These are phyloP conservation scores for Prunus campanulata DNA, from an alignment of 306 rosid species.

Conservation along the genomic window DNA sequence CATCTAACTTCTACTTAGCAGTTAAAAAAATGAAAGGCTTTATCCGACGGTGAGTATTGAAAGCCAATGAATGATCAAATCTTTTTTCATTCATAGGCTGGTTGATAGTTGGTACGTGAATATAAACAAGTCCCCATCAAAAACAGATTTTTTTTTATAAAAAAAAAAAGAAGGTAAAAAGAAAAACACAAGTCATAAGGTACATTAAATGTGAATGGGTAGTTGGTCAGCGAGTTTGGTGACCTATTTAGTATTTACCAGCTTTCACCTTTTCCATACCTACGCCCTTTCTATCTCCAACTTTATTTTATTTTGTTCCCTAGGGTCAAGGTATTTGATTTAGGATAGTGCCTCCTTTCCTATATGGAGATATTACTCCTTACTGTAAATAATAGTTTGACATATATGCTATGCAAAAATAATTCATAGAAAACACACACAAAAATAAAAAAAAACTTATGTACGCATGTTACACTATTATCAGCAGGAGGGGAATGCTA, in stretches of 20 bases:
- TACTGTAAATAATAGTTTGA: no score
- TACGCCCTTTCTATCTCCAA: not conserved
- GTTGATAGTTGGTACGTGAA: not conserved
- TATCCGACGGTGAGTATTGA: not conserved
- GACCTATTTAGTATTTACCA: not conserved
- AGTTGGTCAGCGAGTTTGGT: constrained; percentile 1
- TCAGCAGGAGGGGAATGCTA: no score
- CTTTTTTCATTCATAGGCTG: not conserved
- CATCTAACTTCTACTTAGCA: not conserved
- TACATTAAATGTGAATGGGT: not conserved
- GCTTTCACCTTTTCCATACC: not conserved
- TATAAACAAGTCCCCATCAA: not conserved
- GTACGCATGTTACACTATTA: no score
- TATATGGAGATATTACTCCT: no score
- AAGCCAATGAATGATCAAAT: not conserved
- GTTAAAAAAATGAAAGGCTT: not conserved
- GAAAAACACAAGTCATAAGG: not conserved
- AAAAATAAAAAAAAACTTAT: no score
- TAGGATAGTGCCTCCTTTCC: no score
- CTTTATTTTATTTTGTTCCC: not conserved
- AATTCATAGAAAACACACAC: no score
- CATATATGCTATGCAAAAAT: no score
- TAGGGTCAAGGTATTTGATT: not conserved
- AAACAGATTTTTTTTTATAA: not conserved
- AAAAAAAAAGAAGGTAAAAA: not conserved